Evolutionary conservation across 345 rosid genomes (phyloP).

Genomic region (Murraya paniculata): DNA sequence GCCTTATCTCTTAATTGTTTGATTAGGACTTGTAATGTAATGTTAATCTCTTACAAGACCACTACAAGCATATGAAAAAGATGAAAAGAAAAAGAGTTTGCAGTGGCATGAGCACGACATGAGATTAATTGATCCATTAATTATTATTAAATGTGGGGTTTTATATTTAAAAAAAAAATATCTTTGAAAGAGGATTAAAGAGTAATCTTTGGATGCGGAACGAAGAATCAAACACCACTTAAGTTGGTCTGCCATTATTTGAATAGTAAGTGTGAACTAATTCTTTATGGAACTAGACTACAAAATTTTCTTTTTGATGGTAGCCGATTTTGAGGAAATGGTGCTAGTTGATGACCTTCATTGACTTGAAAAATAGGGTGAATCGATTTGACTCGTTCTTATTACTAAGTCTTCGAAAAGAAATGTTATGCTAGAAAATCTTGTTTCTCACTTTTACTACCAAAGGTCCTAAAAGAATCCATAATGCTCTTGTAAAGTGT

Average conservation of each 20-base stretch:
- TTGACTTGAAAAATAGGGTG: constrained; percentile 20
- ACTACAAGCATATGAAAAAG: neutral
- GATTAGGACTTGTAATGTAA: neutral
- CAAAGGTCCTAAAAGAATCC: neutral
- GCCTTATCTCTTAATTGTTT: constrained; percentile 11
- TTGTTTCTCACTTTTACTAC: neutral
- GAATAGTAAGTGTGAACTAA: neutral
- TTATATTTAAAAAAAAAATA: neutral
- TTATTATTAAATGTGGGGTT: neutral
- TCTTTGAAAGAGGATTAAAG: constrained; percentile 3
- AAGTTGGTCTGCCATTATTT: constrained; percentile 45
- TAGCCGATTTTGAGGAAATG: constrained; percentile 7
- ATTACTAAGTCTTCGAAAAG: neutral
- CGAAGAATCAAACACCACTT: constrained; percentile 33
- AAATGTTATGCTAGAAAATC: neutral
- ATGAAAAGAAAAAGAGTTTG: neutral
- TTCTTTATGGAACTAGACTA: neutral
- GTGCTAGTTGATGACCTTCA: constrained; percentile 13
- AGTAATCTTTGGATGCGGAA: constrained; percentile 27
- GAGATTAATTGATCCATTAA: neutral
- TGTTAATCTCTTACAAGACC: neutral
- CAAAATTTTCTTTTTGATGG: neutral
- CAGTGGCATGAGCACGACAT: neutral
- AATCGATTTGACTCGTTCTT: constrained; percentile 21
- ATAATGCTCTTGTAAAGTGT: constrained; percentile 1